Conservation (phyloP, 495 filamentous ascomycete species). For the Penicillium salamii region DNA sequence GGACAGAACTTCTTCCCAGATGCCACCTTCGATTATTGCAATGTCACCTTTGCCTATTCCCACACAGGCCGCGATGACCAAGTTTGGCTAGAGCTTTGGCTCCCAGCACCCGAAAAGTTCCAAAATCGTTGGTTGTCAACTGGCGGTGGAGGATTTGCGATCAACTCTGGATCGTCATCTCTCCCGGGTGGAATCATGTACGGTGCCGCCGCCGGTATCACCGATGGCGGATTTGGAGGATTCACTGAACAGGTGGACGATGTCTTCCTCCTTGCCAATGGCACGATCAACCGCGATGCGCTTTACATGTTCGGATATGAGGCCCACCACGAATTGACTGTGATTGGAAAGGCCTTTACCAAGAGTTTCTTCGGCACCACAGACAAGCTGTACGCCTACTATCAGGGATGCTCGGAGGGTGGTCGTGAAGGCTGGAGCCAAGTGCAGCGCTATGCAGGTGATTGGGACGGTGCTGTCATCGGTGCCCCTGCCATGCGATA, state of each 20-base stretch:
- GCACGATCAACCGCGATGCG: conserved; percentile 40
- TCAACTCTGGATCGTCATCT: conserved; percentile 35
- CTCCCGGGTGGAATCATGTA: conserved; percentile 14
- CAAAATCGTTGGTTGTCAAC: conserved; percentile 40
- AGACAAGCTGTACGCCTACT: conserved; percentile 45
- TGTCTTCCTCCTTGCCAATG: conserved; percentile 37
- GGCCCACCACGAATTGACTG: conserved; percentile 26
- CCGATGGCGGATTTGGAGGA: conserved; percentile 46
- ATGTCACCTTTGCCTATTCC: conserved; percentile 43
- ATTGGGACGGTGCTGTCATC: conserved; percentile 45
- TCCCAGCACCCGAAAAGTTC: conserved; percentile 37
- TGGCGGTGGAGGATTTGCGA: conserved; percentile 42
- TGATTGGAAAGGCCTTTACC: conserved; percentile 34
- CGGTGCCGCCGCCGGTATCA: conserved; percentile 11
- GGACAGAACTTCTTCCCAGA: not conserved
- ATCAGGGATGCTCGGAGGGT: conserved; percentile 52
- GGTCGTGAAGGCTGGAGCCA: conserved; percentile 51
- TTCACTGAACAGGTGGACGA: conserved; percentile 32
- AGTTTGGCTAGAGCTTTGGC: conserved; percentile 36
- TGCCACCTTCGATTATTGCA: conserved; percentile 36
- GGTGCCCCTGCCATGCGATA: conserved; percentile 51
- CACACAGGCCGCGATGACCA: conserved; percentile 32
- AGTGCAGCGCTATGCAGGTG: conserved; percentile 44
- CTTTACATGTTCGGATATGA: conserved; percentile 46
- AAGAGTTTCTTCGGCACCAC: conserved; percentile 25